Evolutionary conservation across 2,329 filamentous ascomycete genomes (phyloP).

Genomic region (Chalaropsis ovoidea): DNA sequence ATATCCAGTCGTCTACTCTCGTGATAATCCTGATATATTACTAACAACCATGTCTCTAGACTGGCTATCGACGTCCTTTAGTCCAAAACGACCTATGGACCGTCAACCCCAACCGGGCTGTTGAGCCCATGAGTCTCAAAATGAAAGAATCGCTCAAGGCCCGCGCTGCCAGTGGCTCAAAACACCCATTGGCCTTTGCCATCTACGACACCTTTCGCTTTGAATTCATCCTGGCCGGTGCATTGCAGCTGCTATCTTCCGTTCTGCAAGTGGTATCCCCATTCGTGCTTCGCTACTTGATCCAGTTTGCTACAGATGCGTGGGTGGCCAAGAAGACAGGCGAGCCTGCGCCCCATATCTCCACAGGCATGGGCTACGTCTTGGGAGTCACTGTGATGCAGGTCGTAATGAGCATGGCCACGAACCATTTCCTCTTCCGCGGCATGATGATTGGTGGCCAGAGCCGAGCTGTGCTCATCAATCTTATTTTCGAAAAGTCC

Average conservation of each 20-base stretch:
- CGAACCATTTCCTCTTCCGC: slow-evolving; percentile 84
- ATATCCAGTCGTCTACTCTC: not conserved
- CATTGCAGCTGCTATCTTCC: slow-evolving; percentile 62
- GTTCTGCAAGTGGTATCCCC: slow-evolving; percentile 73
- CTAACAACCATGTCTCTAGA: slow-evolving; percentile 37
- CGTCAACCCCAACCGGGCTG: slow-evolving; percentile 70
- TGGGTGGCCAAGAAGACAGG: slow-evolving; percentile 51
- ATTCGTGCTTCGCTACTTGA: slow-evolving; percentile 76
- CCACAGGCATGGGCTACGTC: slow-evolving; percentile 68
- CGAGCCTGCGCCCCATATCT: slow-evolving; percentile 54
- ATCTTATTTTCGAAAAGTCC: slow-evolving; percentile 82
- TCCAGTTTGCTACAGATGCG: slow-evolving; percentile 71
- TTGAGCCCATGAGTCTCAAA: slow-evolving; percentile 57
- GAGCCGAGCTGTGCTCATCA: slow-evolving; percentile 68
- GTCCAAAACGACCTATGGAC: slow-evolving; percentile 79
- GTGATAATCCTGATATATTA: slow-evolving; percentile 7
- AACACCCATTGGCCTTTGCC: slow-evolving; percentile 66
- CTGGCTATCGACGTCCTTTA: slow-evolving; percentile 74
- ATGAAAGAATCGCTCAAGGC: slow-evolving; percentile 59
- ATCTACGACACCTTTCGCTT: slow-evolving; percentile 75
- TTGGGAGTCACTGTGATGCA: slow-evolving; percentile 82
- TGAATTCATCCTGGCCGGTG: slow-evolving; percentile 78
- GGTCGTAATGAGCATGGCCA: slow-evolving; percentile 65
- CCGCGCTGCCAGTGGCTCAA: slow-evolving; percentile 56
- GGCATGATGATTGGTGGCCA: slow-evolving; percentile 90